Percentiles rank a stretch among this genome's conserved stretches.
Evolutionary conservation across 2,329 filamentous ascomycete species (phyloP).

Genomic region (Aspergillus thermomutatus): DNA sequence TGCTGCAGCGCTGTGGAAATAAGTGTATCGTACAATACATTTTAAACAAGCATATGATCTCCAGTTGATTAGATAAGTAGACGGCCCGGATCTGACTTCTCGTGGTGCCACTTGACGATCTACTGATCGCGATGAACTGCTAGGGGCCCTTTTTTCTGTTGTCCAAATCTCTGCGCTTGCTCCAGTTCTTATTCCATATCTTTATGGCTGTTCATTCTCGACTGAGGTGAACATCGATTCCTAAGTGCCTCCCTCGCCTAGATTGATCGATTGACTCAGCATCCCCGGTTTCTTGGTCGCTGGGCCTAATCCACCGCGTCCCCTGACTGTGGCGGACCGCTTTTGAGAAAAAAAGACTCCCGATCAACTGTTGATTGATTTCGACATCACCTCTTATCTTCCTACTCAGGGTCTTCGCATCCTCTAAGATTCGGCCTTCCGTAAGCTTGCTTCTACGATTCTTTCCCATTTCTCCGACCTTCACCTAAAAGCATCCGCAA

Average conservation of each 20-base stretch:
- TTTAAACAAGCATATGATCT: neutral
- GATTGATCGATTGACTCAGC: neutral
- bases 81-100: neutral
- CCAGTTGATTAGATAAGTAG: neutral
- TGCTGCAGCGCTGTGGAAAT: neutral
- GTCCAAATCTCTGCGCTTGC: neutral
- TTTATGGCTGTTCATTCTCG: neutral
- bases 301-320: constrained; percentile 5
- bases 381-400: constrained; percentile 2
- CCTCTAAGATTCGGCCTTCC: neutral
- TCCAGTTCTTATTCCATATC: neutral
- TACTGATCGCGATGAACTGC: neutral
- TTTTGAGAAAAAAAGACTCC: constrained; percentile 2
- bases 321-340: constrained; percentile 15
- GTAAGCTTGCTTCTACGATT: neutral
- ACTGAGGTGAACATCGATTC: neutral
- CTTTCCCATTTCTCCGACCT: neutral
- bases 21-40: neutral
- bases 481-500: neutral
- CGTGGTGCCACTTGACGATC: neutral
- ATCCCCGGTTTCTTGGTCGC: constrained; percentile 1
- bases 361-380: constrained; percentile 1
- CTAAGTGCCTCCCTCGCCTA: neutral
- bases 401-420: neutral
- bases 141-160: neutral